Percentiles rank a stretch among this genome's conserved stretches.
Evolutionary conservation across 2,329 filamentous ascomycete genomes (phyloP).

Genomic region (Arthrobotrys sinensis): DNA sequence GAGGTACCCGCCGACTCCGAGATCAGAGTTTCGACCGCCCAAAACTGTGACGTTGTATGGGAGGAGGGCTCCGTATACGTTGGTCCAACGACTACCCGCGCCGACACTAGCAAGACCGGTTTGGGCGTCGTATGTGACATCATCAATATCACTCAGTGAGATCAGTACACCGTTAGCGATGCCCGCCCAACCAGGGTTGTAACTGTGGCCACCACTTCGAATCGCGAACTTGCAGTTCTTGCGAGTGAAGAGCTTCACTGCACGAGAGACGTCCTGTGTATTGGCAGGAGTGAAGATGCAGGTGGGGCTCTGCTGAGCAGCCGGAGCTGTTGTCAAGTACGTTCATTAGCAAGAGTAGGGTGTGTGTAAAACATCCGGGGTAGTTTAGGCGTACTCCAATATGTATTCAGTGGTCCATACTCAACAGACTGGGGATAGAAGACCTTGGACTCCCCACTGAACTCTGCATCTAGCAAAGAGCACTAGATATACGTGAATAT

Average conservation of each 20-base stretch:
- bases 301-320: background rate
- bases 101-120: conserved; percentile 69
- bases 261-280: background rate
- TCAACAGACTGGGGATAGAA: background rate
- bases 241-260: background rate
- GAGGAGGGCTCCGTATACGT: conserved; percentile 69
- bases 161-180: conserved; percentile 71
- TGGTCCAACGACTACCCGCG: conserved; percentile 69
- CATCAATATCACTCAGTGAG: conserved; percentile 70
- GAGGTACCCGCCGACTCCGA: conserved; percentile 69
- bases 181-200: conserved; percentile 70
- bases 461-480: background rate
- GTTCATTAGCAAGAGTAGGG: background rate
- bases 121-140: conserved; percentile 66
- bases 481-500: background rate
- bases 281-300: conserved; percentile 11
- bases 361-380: background rate
- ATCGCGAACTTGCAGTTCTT: conserved; percentile 69
- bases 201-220: conserved; percentile 73
- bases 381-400: background rate
- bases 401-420: background rate
- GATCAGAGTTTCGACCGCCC: conserved; percentile 69
- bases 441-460: background rate
- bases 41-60: conserved; percentile 67
- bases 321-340: background rate